Conservation (phyloP, 495 filamentous ascomycete species). For the Penicillium chermesinum region DNA sequence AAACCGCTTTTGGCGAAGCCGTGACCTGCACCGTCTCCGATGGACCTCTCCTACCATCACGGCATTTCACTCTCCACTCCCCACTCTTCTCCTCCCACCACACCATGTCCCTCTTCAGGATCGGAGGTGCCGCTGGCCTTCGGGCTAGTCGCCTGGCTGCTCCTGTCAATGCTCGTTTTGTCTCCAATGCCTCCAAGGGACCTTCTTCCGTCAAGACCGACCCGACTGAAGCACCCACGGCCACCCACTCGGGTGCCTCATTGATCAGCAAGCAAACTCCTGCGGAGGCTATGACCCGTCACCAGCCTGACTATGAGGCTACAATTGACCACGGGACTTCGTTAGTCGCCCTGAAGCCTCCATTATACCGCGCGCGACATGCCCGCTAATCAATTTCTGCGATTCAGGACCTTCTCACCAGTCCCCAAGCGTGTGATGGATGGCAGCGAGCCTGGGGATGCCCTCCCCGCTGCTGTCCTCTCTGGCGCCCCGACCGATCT, state of each 20-base stretch:
- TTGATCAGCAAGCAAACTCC: constrained; percentile 52
- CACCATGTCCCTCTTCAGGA: constrained; percentile 45
- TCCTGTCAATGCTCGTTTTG: constrained; percentile 35
- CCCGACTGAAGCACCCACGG: constrained; percentile 38
- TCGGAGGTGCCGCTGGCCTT: constrained; percentile 34
- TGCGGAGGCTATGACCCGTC: constrained; percentile 49
- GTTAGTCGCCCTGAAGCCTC: constrained; percentile 42
- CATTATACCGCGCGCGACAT: constrained; percentile 2
- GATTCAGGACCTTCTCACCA: constrained; percentile 73
- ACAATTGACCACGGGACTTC: constrained; percentile 76
- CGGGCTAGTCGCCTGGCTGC: constrained; percentile 29
- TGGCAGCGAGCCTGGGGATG: constrained; percentile 75
- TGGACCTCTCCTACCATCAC: constrained; percentile 31
- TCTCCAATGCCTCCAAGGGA: constrained; percentile 24
- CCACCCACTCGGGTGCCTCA: constrained; percentile 32
- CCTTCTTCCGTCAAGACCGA: constrained; percentile 33
- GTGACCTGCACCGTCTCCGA: constrained; percentile 33
- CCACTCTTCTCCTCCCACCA: constrained; percentile 20
- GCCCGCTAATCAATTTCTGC: constrained; percentile 19
- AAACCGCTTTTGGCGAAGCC: constrained; percentile 36
- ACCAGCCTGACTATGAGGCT: constrained; percentile 75
- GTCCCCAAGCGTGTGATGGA: constrained; percentile 84
- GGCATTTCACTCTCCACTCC: constrained; percentile 16
- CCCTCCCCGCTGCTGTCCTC: constrained; percentile 74
- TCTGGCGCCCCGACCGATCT: constrained; percentile 92